These are phyloP conservation scores for Candida odintsovae DNA, from an alignment of 805 yeast species.

Conservation along the genomic window DNA sequence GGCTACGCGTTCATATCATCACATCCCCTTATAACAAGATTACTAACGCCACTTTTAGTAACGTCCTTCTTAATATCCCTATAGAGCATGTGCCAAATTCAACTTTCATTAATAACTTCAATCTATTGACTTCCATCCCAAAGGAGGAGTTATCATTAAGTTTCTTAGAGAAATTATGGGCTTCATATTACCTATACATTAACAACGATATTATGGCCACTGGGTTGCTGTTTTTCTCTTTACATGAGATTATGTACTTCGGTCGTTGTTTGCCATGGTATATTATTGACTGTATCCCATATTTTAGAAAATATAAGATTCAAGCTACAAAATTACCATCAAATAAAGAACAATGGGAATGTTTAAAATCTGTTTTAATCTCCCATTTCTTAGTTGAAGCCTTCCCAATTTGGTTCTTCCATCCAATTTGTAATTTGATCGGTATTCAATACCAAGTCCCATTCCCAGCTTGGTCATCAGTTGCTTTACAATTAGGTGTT, in stretches of 20 bases:
- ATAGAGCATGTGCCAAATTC: slow-evolving; percentile 1
- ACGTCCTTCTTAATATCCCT: neutral
- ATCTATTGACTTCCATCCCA: slow-evolving; percentile 1
- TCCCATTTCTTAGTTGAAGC: slow-evolving; percentile 93
- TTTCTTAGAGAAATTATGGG: slow-evolving; percentile 73
- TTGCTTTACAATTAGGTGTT: slow-evolving; percentile 59
- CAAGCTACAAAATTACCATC: slow-evolving; percentile 83
- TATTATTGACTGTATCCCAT: slow-evolving; percentile 79
- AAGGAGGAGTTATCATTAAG: slow-evolving; percentile 1
- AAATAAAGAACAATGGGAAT: slow-evolving; percentile 85
- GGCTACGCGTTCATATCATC: neutral
- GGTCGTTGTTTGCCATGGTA: slow-evolving; percentile 93
- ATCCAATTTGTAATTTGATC: slow-evolving; percentile 78
- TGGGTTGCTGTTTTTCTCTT: slow-evolving; percentile 72
- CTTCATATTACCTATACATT: slow-evolving; percentile 79
- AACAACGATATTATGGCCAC: slow-evolving; percentile 89
- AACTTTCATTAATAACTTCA: slow-evolving; percentile 6
- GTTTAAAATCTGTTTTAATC: slow-evolving; percentile 75
- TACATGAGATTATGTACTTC: slow-evolving; percentile 88
- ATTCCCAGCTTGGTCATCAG: slow-evolving; percentile 62
- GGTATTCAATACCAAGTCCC: slow-evolving; percentile 80
- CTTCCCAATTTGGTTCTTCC: slow-evolving; percentile 95
- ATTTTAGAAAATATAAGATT: slow-evolving; percentile 79
- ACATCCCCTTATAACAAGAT: neutral
- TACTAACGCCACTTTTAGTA: neutral